These are phyloP conservation scores for Adenanthera pavonina DNA, from an alignment of 306 rosid species.

Conservation along the genomic window DNA sequence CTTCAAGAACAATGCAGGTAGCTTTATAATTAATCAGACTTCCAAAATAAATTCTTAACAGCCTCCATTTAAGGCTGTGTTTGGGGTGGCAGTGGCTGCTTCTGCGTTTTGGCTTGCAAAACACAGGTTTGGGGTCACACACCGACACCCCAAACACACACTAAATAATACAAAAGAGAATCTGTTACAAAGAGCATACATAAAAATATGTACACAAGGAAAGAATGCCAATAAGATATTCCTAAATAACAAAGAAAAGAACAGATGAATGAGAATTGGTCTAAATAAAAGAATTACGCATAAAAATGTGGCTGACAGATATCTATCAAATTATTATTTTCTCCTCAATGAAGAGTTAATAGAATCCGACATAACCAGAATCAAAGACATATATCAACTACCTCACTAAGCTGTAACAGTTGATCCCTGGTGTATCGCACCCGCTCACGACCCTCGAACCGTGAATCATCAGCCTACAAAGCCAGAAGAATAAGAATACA, in stretches of 20 bases:
- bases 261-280: neutral
- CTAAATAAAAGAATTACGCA: conserved; percentile 5
- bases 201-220: neutral
- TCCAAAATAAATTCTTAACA: neutral
- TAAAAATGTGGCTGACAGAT: neutral
- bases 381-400: conserved; percentile 32
- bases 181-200: neutral
- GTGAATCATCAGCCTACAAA: conserved; percentile 67
- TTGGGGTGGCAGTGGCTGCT: too few relatives aligned
- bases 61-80: neutral
- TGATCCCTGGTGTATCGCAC: conserved; percentile 68
- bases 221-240: neutral
- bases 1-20: neutral
- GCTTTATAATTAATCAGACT: conserved; percentile 11
- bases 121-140: too few relatives aligned
- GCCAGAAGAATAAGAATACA: conserved; percentile 14
- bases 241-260: conserved; percentile 6
- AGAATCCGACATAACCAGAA: conserved; percentile 6
- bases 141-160: too few relatives aligned
- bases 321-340: neutral
- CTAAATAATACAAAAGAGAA: neutral
- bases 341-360: neutral
- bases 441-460: conserved; percentile 74
- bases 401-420: conserved; percentile 72
- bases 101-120: too few relatives aligned